Percentiles rank a stretch among this genome's conserved stretches.
These are phyloP conservation scores for Talaromyces islandicus DNA, from an alignment of 2,329 filamentous ascomycete species.

Conservation along the genomic window DNA sequence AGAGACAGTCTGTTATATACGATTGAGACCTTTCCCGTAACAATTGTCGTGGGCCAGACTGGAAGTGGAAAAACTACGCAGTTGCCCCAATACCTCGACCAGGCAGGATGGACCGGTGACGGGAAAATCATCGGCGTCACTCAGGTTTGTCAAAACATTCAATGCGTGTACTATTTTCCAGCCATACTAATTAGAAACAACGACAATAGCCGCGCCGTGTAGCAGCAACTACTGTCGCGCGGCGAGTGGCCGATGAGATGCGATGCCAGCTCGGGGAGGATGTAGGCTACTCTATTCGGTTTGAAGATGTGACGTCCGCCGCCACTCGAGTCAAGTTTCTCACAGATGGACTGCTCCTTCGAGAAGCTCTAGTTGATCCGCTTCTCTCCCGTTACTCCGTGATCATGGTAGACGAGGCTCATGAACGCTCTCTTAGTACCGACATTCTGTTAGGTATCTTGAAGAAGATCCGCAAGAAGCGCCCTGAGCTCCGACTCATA, in stretches of 20 bases:
- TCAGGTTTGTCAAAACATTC: constrained; percentile 56
- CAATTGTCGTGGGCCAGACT: constrained; percentile 87
- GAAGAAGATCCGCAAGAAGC: constrained; percentile 78
- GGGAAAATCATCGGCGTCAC: constrained; percentile 83
- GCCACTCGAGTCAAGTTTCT: constrained; percentile 89
- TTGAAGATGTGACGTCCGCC: constrained; percentile 86
- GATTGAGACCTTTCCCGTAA: constrained; percentile 76
- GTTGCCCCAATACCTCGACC: constrained; percentile 82
- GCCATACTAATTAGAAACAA: constrained; percentile 8
- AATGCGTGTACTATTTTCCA: background rate
- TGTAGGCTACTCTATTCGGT: constrained; percentile 83
- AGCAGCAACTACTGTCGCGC: constrained; percentile 82
- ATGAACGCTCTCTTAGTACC: constrained; percentile 87
- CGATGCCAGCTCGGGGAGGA: constrained; percentile 81
- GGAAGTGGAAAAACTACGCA: constrained; percentile 96
- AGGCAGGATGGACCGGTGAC: constrained; percentile 80
- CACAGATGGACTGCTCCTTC: constrained; percentile 83
- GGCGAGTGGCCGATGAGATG: constrained; percentile 83
- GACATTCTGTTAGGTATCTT: constrained; percentile 84
- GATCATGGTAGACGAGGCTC: constrained; percentile 96
- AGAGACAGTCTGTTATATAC: constrained; percentile 74
- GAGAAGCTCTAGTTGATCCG: constrained; percentile 90
- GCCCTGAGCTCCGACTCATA: constrained; percentile 78
- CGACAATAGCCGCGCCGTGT: constrained; percentile 69
- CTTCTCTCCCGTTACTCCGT: constrained; percentile 85